These are phyloP conservation scores for Corynascus novoguineensis DNA, from an alignment of 495 filamentous ascomycete species.

Conservation along the genomic window DNA sequence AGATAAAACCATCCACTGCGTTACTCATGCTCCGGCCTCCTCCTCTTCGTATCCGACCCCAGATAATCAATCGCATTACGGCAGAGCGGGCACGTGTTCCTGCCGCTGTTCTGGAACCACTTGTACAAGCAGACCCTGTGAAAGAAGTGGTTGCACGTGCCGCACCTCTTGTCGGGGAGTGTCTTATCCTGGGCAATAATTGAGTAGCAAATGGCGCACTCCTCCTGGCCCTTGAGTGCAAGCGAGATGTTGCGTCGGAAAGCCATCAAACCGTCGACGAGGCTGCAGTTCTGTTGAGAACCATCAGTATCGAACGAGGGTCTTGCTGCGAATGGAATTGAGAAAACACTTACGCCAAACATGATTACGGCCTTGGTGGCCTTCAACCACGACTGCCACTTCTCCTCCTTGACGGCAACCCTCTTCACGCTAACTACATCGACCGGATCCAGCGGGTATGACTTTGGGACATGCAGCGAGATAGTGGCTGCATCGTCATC, in stretches of 20 bases:
- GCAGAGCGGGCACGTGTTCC: slow-evolving; percentile 85
- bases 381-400: slow-evolving; percentile 81
- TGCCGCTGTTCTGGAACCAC: slow-evolving; percentile 92
- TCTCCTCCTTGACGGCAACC: slow-evolving; percentile 79
- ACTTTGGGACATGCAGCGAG: slow-evolving; percentile 65
- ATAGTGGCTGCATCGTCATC: slow-evolving; percentile 83
- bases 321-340: not conserved
- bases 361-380: slow-evolving; percentile 89
- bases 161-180: slow-evolving; percentile 84
- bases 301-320: slow-evolving; percentile 11
- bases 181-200: slow-evolving; percentile 82
- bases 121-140: slow-evolving; percentile 84
- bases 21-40: slow-evolving; percentile 23
- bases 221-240: slow-evolving; percentile 84
- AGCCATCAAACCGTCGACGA: slow-evolving; percentile 76
- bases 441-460: slow-evolving; percentile 74
- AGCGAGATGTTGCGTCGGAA: slow-evolving; percentile 81
- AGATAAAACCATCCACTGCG: not conserved
- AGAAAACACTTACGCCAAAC: slow-evolving; percentile 55
- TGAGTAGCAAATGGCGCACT: slow-evolving; percentile 96
- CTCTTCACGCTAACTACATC: slow-evolving; percentile 71
- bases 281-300: slow-evolving; percentile 56
- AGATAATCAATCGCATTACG: slow-evolving; percentile 73
- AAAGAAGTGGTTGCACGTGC: slow-evolving; percentile 91
- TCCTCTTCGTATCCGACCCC: slow-evolving; percentile 26